phyloP scores from a whole-genome alignment of 108 stramenopile species.

The Skeletonema potamos region DNA sequence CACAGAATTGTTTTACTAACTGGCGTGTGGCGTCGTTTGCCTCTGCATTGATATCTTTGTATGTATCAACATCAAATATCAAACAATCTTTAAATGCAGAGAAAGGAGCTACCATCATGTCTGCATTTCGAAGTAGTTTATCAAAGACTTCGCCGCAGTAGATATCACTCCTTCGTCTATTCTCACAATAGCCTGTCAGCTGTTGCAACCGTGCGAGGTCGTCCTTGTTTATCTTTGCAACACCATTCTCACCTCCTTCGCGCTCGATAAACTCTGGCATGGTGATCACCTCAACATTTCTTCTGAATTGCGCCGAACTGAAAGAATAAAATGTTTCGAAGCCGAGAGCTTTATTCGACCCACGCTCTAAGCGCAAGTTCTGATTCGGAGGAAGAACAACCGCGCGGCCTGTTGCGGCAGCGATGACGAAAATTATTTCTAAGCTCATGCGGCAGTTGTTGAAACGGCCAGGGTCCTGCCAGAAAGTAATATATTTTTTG shows the following conservation, averaged over 20 bases:
- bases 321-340: constrained; percentile 87
- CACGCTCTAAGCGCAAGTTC: constrained; percentile 48
- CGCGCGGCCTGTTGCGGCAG: constrained; percentile 81
- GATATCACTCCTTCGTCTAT: constrained; percentile 43
- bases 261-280: constrained; percentile 44
- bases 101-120: constrained; percentile 24
- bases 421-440: constrained; percentile 81
- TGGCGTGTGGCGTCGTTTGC: constrained; percentile 5
- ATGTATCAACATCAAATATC: constrained; percentile 67
- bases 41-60: constrained; percentile 8
- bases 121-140: background rate
- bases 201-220: constrained; percentile 21
- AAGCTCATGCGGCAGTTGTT: constrained; percentile 86
- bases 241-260: constrained; percentile 52
- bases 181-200: constrained; percentile 54
- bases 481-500: constrained; percentile 65
- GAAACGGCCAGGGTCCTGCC: constrained; percentile 77
- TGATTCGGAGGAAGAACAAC: constrained; percentile 83
- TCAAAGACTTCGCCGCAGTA: constrained; percentile 45
- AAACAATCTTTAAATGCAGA: constrained; percentile 42
- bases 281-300: constrained; percentile 48
- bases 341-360: constrained; percentile 48
- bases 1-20: constrained; percentile 34
- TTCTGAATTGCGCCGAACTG: constrained; percentile 42
- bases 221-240: constrained; percentile 16